Conservation (phyloP, 306 rosid genomes). For the Cucumis melo region DNA sequence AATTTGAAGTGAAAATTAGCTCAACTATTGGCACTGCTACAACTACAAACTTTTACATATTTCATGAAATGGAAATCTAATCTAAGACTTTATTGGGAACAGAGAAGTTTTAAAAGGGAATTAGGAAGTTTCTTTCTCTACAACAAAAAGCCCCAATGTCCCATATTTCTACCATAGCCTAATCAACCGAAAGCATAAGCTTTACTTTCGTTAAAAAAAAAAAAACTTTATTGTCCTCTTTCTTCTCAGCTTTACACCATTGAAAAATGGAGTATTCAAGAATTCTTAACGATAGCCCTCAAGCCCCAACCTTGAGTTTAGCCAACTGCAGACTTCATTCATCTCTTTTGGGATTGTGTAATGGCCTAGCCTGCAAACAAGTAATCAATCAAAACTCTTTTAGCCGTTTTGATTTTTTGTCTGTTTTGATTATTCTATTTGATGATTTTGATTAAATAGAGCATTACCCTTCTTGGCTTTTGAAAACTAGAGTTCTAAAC, state of each 20-base stretch:
- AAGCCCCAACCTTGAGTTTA: slow-evolving; percentile 48
- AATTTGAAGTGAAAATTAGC: background rate
- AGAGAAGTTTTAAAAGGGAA: slow-evolving; percentile 19
- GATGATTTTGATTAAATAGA: background rate
- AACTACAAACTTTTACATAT: background rate
- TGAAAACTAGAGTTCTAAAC: slow-evolving; percentile 54
- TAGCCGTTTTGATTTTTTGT: background rate
- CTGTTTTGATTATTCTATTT: background rate
- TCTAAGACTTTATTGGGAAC: slow-evolving; percentile 29
- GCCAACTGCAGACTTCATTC: slow-evolving; percentile 91
- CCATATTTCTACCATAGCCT: slow-evolving; percentile 17
- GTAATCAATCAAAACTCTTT: background rate
- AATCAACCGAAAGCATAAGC: slow-evolving; percentile 22
- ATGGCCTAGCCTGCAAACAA: slow-evolving; percentile 75
- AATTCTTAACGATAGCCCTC: background rate
- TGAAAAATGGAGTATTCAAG: background rate
- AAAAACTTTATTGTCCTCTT: slow-evolving; percentile 19
- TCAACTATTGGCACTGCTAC: slow-evolving; percentile 9
- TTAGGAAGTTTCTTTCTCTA: slow-evolving; percentile 25
- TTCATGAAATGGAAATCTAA: slow-evolving; percentile 12
- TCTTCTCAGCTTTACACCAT: background rate
- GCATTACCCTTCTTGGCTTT: slow-evolving; percentile 69
- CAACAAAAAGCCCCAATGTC: slow-evolving; percentile 32
- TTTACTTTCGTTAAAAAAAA: background rate
- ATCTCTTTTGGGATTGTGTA: slow-evolving; percentile 91